phyloP scores from a whole-genome alignment of 2,329 filamentous ascomycete species.

The Aspergillus hiratsukae region DNA sequence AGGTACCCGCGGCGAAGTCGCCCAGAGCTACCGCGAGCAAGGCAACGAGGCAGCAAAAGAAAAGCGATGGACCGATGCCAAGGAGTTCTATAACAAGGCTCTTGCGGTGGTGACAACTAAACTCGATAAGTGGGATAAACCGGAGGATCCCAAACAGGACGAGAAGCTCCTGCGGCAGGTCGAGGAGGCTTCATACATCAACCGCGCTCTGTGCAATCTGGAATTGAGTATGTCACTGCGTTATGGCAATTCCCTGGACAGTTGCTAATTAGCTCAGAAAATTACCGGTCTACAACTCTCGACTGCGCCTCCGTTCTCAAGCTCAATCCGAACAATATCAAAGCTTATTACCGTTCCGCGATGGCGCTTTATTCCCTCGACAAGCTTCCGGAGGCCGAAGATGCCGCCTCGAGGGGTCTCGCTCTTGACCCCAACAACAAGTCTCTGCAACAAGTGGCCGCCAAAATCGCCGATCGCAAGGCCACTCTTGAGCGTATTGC shows the following conservation, averaged over 20 bases:
- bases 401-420: slow-evolving; percentile 71
- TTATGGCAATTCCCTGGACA: background rate
- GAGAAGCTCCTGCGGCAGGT: slow-evolving; percentile 59
- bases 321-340: slow-evolving; percentile 75
- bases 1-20: slow-evolving; percentile 80
- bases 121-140: slow-evolving; percentile 50
- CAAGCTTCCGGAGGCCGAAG: slow-evolving; percentile 73
- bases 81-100: slow-evolving; percentile 89
- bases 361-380: slow-evolving; percentile 73
- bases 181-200: slow-evolving; percentile 74
- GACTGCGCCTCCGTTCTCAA: slow-evolving; percentile 78
- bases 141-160: slow-evolving; percentile 53
- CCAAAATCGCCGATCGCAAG: slow-evolving; percentile 60
- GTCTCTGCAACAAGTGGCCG: slow-evolving; percentile 58
- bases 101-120: slow-evolving; percentile 65
- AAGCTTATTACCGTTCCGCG: slow-evolving; percentile 84
- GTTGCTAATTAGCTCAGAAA: slow-evolving; percentile 48
- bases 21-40: slow-evolving; percentile 78
- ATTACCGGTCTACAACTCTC: slow-evolving; percentile 79
- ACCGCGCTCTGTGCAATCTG: slow-evolving; percentile 85
- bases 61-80: slow-evolving; percentile 73
- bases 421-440: slow-evolving; percentile 66
- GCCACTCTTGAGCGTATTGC: slow-evolving; percentile 53
- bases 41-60: slow-evolving; percentile 83
- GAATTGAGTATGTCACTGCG: slow-evolving; percentile 58